Percentiles rank a stretch among this genome's conserved stretches.
phyloP scores from a whole-genome alignment of 1,284 basidiomycete species.

The Rhodofomes roseus region DNA sequence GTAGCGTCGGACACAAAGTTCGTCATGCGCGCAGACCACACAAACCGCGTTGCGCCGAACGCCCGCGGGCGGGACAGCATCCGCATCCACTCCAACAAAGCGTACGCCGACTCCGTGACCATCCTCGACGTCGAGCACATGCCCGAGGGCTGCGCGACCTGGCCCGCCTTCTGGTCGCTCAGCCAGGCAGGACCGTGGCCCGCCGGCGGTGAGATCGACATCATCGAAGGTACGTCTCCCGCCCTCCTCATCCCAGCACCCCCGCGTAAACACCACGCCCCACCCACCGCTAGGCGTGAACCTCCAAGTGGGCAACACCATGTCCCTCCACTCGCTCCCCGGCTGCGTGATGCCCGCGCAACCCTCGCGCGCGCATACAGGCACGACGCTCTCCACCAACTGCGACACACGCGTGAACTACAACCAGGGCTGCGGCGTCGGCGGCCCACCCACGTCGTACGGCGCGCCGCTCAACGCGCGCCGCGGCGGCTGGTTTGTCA shows the following conservation, averaged over 20 bases:
- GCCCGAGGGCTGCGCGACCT: slow-evolving; percentile 52
- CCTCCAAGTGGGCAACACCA: slow-evolving; percentile 38
- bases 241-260: neutral
- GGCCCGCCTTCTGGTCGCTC: slow-evolving; percentile 69
- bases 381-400: slow-evolving; percentile 33
- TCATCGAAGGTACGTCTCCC: slow-evolving; percentile 41
- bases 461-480: slow-evolving; percentile 47
- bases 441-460: slow-evolving; percentile 41
- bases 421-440: slow-evolving; percentile 63
- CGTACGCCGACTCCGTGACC: slow-evolving; percentile 41
- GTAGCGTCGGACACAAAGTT: slow-evolving; percentile 38
- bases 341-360: slow-evolving; percentile 38
- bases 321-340: slow-evolving; percentile 50
- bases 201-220: slow-evolving; percentile 47
- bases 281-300: slow-evolving; percentile 39
- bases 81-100: slow-evolving; percentile 41
- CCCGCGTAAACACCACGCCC: neutral
- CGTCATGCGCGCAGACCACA: slow-evolving; percentile 48
- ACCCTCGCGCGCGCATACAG: slow-evolving; percentile 16
- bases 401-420: slow-evolving; percentile 49
- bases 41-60: slow-evolving; percentile 28
- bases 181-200: slow-evolving; percentile 52
- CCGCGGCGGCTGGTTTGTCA: slow-evolving; percentile 49
- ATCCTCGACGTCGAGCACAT: slow-evolving; percentile 53
- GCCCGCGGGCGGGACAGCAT: slow-evolving; percentile 47